These are phyloP conservation scores for Xylariales sp. DNA, from an alignment of 2,329 filamentous ascomycete genomes.

Conservation along the genomic window DNA sequence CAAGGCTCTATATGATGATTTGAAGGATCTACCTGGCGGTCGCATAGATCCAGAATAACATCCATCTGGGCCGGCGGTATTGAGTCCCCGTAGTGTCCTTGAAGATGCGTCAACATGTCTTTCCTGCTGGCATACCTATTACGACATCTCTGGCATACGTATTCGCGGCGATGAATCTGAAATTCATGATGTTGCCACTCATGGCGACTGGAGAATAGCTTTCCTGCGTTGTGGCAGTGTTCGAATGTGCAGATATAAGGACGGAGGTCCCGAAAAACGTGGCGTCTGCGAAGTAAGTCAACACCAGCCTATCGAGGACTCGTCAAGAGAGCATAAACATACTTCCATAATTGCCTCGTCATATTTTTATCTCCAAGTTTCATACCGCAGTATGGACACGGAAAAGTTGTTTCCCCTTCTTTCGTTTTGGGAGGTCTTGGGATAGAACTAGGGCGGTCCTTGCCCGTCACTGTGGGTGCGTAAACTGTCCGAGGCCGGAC, in stretches of 20 bases:
- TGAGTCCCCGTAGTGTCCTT: neutral
- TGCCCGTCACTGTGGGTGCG: neutral
- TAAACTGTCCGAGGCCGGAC: slow-evolving; percentile 8
- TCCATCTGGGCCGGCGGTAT: slow-evolving; percentile 6
- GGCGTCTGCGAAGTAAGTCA: slow-evolving; percentile 13
- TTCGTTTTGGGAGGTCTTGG: slow-evolving; percentile 1
- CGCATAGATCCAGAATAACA: slow-evolving; percentile 12
- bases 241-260: slow-evolving; percentile 22
- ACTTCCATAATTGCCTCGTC: slow-evolving; percentile 18
- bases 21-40: slow-evolving; percentile 1
- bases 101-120: slow-evolving; percentile 13
- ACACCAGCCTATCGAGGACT: neutral
- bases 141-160: slow-evolving; percentile 5
- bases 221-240: slow-evolving; percentile 11
- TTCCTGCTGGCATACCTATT: neutral
- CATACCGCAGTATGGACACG: slow-evolving; percentile 21
- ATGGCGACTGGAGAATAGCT: slow-evolving; percentile 9
- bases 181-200: slow-evolving; percentile 21
- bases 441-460: slow-evolving; percentile 2
- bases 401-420: neutral
- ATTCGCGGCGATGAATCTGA: slow-evolving; percentile 22
- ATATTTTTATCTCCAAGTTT: neutral
- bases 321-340: neutral
- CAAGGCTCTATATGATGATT: neutral
- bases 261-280: slow-evolving; percentile 22